These are phyloP conservation scores for Termitomyces sp. DNA, from an alignment of 768 basidiomycete genomes.

Conservation along the genomic window DNA sequence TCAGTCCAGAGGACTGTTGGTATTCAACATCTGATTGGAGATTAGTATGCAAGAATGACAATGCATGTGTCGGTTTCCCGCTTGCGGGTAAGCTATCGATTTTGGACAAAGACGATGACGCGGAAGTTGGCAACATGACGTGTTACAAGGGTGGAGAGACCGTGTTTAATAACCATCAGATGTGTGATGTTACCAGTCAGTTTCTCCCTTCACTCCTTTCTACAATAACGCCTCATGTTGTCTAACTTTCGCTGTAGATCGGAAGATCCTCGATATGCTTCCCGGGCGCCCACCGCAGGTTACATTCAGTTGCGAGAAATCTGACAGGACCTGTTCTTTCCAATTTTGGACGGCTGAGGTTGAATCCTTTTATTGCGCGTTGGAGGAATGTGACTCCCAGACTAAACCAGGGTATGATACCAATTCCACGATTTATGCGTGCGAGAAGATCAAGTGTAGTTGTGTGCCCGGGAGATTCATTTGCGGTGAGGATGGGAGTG, in stretches of 20 bases:
- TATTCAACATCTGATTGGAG: neutral
- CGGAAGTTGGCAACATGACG: conserved; percentile 62
- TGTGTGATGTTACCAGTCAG: conserved; percentile 97
- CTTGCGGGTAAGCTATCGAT: conserved; percentile 39
- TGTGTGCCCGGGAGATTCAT: conserved; percentile 95
- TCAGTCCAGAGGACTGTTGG: neutral
- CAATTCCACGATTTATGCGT: conserved; percentile 75
- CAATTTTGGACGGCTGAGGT: conserved; percentile 97
- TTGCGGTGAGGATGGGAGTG: conserved; percentile 92
- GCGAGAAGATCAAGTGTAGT: conserved; percentile 80
- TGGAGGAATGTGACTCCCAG: conserved; percentile 62
- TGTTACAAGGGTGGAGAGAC: conserved; percentile 93
- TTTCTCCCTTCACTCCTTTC: conserved; percentile 7
- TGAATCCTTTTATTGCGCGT: conserved; percentile 93
- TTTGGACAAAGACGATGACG: conserved; percentile 32
- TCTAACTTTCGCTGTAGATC: conserved; percentile 46
- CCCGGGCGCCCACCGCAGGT: conserved; percentile 90
- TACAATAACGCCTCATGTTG: neutral
- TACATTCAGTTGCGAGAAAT: conserved; percentile 84
- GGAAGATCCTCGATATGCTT: conserved; percentile 91
- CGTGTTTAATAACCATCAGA: conserved; percentile 93
- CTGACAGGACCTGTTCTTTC: conserved; percentile 71
- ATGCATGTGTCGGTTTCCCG: conserved; percentile 1
- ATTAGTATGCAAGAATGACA: conserved; percentile 7
- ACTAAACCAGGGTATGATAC: conserved; percentile 45